Evolutionary conservation across 208 protist species (phyloP), one percentile per base, ranked within the genome.

Genomic region (Wallacemonas sp.): DNA sequence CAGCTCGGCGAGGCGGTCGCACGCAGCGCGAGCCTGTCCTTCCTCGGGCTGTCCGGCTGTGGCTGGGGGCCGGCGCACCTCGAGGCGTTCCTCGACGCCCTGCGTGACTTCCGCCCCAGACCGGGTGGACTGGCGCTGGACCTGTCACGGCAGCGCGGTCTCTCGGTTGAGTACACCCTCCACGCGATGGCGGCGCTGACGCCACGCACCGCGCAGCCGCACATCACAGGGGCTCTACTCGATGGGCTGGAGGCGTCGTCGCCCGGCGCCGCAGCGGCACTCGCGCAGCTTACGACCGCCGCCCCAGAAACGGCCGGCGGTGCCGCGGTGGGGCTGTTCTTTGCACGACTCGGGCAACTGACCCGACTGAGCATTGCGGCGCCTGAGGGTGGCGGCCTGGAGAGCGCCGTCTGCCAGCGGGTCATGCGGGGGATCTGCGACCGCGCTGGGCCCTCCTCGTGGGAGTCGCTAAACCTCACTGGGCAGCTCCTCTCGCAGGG

Each of bases 41-140:
- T 41, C 34, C 30, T 92, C 27, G 74, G 85, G 24, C 49, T 85
- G 17, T 65, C 73, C n/a, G 47, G 60, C 27, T 90, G 84, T 47
- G 70, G 76, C 30, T 81, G 81, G 75, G 56, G 46, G 41, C 54
- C 44, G 16, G 66, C 65, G 29, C 79, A 79, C 16, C 58, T 83
- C 19, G 24, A 57, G 14, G 48, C 61, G 14, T 81, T 90, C 49
- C n/a, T 82, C 0, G 26, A 21, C 26, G 36, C 67, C 19, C 63
- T 81, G 17, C 14, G 49, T 23, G 34, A 48, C n/a, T 85, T 90
- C 65, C 12, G 23, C 11, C 21, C 48, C 12, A 76, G 83, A 16
- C 56, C 52, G 16, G 30, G 19, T 21, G 69, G 66, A 54, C 81
- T 90, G 52, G 41, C 52, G 19, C 64, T 90, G 5, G 65, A 87